Conservation (phyloP, 2,329 filamentous ascomycete genomes). For the Penicillium sp. region DNA sequence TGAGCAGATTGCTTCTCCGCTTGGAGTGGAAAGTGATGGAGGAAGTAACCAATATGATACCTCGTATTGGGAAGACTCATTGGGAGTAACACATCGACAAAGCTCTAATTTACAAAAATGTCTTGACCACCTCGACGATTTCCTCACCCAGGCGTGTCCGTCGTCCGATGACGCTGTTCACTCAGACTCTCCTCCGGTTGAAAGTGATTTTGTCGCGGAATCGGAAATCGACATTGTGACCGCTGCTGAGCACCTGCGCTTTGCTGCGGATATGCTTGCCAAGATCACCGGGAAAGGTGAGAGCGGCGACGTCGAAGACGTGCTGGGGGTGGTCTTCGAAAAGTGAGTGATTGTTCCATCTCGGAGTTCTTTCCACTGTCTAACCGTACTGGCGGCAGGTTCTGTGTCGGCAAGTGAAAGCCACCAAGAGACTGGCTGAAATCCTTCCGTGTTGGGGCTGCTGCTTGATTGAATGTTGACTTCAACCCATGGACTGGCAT, state of each 20-base stretch:
- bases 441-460: background rate
- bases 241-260: slow-evolving; percentile 80
- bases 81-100: slow-evolving; percentile 88
- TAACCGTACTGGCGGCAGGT: slow-evolving; percentile 36
- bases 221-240: slow-evolving; percentile 69
- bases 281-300: slow-evolving; percentile 83
- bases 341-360: slow-evolving; percentile 61
- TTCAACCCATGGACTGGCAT: background rate
- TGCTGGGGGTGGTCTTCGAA: slow-evolving; percentile 93
- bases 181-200: slow-evolving; percentile 4
- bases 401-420: slow-evolving; percentile 52
- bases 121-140: slow-evolving; percentile 63
- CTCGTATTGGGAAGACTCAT: slow-evolving; percentile 69
- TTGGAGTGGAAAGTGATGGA: slow-evolving; percentile 28
- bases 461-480: background rate
- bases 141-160: slow-evolving; percentile 54
- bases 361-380: too few relatives aligned
- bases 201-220: slow-evolving; percentile 9
- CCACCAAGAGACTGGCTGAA: background rate
- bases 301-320: slow-evolving; percentile 85
- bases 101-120: slow-evolving; percentile 72
- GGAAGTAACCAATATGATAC: slow-evolving; percentile 48
- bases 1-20: slow-evolving; percentile 40
- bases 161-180: slow-evolving; percentile 1
- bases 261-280: slow-evolving; percentile 72